Percentiles rank a stretch among this genome's conserved stretches.
Evolutionary conservation across 2,329 filamentous ascomycete genomes (phyloP).

Genomic region (Byssoonygena ceratinophila): DNA sequence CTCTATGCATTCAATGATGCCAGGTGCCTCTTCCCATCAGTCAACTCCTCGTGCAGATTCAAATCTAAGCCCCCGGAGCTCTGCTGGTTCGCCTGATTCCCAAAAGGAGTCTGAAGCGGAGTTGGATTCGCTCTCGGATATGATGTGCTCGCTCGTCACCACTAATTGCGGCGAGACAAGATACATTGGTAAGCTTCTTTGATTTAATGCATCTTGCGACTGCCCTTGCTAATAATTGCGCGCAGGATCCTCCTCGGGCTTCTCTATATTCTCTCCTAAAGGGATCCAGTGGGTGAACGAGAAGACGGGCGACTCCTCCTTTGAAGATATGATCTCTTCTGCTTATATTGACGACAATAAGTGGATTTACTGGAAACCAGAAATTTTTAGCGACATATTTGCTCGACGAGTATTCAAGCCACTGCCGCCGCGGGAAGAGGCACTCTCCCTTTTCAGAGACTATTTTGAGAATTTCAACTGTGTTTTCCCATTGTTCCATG

Average conservation of each 20-base stretch:
- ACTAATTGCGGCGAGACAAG: constrained; percentile 90
- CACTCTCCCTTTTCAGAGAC: constrained; percentile 76
- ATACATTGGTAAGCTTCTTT: constrained; percentile 63
- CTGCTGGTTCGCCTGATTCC: constrained; percentile 44
- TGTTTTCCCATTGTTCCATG: constrained; percentile 95
- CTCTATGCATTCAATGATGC: constrained; percentile 8
- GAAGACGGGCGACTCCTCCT: constrained; percentile 90
- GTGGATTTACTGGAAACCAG: constrained; percentile 97
- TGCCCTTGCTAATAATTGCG: constrained; percentile 3
- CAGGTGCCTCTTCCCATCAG: constrained; percentile 27
- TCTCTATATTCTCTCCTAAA: constrained; percentile 97
- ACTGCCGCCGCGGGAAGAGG: constrained; percentile 76
- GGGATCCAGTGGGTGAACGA: constrained; percentile 98
- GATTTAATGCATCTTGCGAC: background rate
- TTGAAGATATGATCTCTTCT: constrained; percentile 86
- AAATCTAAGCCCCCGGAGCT: constrained; percentile 41
- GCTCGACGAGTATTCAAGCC: constrained; percentile 71
- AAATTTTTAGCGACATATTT: constrained; percentile 90
- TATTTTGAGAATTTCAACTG: constrained; percentile 99
- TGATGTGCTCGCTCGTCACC: constrained; percentile 97
- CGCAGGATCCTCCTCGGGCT: constrained; percentile 87
- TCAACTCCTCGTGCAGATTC: constrained; percentile 40
- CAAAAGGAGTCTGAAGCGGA: constrained; percentile 52
- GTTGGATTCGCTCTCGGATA: constrained; percentile 81
- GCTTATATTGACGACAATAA: constrained; percentile 90